These are phyloP conservation scores for Umbelopsis sp. DNA, from an alignment of 371 early-diverging fungal species.

Conservation along the genomic window DNA sequence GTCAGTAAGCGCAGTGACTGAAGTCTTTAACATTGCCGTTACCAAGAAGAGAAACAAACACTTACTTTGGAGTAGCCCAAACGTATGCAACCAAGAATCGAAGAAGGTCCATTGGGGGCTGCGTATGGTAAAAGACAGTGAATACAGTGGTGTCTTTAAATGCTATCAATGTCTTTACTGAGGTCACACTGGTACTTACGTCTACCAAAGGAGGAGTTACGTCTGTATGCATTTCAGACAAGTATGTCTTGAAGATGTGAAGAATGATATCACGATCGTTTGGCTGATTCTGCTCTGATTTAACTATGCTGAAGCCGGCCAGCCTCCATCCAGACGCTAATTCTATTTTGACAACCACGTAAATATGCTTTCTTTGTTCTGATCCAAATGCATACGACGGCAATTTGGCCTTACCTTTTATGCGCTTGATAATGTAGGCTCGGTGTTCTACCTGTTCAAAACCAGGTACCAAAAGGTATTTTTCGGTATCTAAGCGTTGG, in stretches of 20 bases:
- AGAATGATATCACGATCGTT: constrained; percentile 11
- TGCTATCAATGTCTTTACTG: neutral
- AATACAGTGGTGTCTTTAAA: neutral
- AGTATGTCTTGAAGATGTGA: constrained; percentile 11
- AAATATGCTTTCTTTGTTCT: neutral
- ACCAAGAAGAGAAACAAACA: neutral
- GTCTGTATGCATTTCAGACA: constrained; percentile 16
- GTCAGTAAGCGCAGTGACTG: neutral
- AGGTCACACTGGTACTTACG: neutral
- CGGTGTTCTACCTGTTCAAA: constrained; percentile 11
- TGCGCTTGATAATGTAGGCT: constrained; percentile 15
- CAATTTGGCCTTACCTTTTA: neutral
- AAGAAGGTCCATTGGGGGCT: constrained; percentile 12
- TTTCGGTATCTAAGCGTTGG: constrained; percentile 11
- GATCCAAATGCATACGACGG: no score
- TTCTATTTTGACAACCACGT: neutral
- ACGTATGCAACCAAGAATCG: constrained; percentile 10
- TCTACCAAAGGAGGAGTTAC: constrained; percentile 15
- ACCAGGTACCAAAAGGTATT: constrained; percentile 14
- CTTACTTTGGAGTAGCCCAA: constrained; percentile 15
- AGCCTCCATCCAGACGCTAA: constrained; percentile 5
- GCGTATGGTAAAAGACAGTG: neutral
- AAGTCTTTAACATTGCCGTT: no score
- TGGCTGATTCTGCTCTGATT: constrained; percentile 10
- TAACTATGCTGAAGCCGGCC: constrained; percentile 16